Conservation (phyloP, 345 rosid species). For the Erysimum cheiranthoides region DNA sequence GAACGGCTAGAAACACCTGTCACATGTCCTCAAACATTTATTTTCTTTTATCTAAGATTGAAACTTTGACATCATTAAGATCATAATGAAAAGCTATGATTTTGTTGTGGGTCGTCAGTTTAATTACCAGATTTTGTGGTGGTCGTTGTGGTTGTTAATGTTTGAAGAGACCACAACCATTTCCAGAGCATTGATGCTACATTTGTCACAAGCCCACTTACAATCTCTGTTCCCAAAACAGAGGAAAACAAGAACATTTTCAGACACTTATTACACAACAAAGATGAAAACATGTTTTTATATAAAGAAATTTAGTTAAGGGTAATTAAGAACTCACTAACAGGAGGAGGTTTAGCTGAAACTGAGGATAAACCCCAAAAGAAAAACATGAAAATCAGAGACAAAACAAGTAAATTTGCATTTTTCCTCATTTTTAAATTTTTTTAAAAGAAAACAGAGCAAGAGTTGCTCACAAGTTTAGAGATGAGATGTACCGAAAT, state of each 20-base stretch:
- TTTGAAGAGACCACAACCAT: constrained; percentile 89
- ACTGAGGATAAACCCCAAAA: constrained; percentile 66
- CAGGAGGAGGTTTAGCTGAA: constrained; percentile 87
- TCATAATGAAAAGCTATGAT: constrained; percentile 11
- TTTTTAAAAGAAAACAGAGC: neutral
- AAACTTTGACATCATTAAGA: constrained; percentile 21
- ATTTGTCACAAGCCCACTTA: constrained; percentile 79
- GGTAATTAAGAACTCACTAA: constrained; percentile 57
- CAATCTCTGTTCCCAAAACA: constrained; percentile 61
- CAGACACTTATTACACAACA: constrained; percentile 7
- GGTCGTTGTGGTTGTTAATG: constrained; percentile 60
- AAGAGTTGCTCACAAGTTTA: constrained; percentile 30
- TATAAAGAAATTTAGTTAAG: neutral
- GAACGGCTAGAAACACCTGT: constrained; percentile 85
- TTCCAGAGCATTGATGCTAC: constrained; percentile 74
- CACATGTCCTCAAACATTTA: neutral
- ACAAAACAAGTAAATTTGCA: constrained; percentile 34
- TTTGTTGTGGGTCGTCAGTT: neutral
- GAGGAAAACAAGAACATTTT: constrained; percentile 6
- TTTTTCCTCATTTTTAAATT: constrained; percentile 25
- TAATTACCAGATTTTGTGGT: constrained; percentile 68
- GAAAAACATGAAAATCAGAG: constrained; percentile 55
- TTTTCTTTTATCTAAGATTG: neutral
- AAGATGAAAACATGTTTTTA: neutral
- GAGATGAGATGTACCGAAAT: neutral